Evolutionary conservation across 805 yeast genomes (phyloP), one percentile per base, ranked within the genome.

Genomic region (Candida golubevii): DNA sequence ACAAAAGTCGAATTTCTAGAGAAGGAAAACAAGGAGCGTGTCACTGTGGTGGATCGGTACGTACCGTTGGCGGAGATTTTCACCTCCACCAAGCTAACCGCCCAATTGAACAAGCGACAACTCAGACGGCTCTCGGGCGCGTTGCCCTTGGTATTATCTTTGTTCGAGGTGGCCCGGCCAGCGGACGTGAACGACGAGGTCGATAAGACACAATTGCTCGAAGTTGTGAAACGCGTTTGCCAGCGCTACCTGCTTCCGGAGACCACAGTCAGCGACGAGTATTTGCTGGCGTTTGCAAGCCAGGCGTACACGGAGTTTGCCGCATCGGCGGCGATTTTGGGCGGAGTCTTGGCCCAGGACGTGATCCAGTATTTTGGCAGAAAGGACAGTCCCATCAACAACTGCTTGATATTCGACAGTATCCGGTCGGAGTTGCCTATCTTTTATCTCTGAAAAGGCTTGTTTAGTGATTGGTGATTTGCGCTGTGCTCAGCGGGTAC

Each of bases 331-430:
- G 95, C 98, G 0, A 78, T 93, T 1, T 54, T 91, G 7, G 99
- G 98, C 6, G 99, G 98, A 1, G 75, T 88, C 1, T 64, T 91
- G 23, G 85, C 95, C 2, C 99, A 93, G 64, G 97, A 90, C 60
- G 83, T 88, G 11, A 85, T 93, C 37, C 93, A 93, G 65, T 80
- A 75, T 43, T 63, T 91, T 41, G 84, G 93, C 35, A 78, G 78
- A 53, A 79, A 82, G 53, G 89, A 87, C 54, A 73, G 81, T 35
- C 96, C 97, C 3, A 72, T 90, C 33, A 90, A 88, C 60, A 93
- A 93, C 60, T 72, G 87, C 41, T 72, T 86, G 51, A 66, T 91
- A 1, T 72, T 90, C 33, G 96, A 93, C 66, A 89, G 91, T 9
- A 63, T 72, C 13, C 71, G 73, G 14, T 74, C 82, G 36, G 83